A percentile compares a stretch with the other conserved stretches of the same genome.
Conservation (phyloP, 2,329 filamentous ascomycete genomes). For the Colletotrichum falcatum region DNA sequence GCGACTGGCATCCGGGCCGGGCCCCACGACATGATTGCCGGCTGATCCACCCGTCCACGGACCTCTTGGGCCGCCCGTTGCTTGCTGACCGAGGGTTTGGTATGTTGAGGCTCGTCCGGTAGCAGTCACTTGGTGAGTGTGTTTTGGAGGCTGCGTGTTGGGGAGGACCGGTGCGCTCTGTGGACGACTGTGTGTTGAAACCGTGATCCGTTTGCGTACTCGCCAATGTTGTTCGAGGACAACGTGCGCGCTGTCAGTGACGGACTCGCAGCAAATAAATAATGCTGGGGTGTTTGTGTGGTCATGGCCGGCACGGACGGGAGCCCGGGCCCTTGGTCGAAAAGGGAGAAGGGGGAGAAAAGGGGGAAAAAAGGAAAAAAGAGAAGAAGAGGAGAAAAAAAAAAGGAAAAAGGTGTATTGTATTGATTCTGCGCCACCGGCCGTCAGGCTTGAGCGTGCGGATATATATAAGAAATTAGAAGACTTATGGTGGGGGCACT, state of each 20-base stretch:
- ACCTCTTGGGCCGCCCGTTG: neutral
- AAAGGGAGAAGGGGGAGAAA: no score
- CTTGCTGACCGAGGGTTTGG: neutral
- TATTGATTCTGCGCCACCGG: neutral
- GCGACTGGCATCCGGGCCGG: conserved; percentile 1
- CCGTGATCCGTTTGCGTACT: neutral
- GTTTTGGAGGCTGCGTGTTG: no score
- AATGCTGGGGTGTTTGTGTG: neutral
- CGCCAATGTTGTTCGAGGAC: neutral
- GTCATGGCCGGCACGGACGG: neutral
- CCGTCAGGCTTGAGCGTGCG: neutral
- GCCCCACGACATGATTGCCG: conserved; percentile 6
- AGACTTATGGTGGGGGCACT: neutral
- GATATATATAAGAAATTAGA: neutral
- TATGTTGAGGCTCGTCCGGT: neutral
- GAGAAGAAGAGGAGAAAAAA: no score
- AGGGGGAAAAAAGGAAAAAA: no score
- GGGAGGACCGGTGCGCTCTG: neutral
- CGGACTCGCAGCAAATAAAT: neutral
- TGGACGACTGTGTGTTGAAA: neutral
- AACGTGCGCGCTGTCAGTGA: neutral
- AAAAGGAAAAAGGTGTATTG: neutral
- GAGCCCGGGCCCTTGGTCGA: no score
- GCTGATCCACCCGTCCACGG: neutral
- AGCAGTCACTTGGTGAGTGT: neutral